Percentiles rank a stretch among this genome's conserved stretches.
Conservation (phyloP, 148 eudicot genomes). For the Spergularia marina region DNA sequence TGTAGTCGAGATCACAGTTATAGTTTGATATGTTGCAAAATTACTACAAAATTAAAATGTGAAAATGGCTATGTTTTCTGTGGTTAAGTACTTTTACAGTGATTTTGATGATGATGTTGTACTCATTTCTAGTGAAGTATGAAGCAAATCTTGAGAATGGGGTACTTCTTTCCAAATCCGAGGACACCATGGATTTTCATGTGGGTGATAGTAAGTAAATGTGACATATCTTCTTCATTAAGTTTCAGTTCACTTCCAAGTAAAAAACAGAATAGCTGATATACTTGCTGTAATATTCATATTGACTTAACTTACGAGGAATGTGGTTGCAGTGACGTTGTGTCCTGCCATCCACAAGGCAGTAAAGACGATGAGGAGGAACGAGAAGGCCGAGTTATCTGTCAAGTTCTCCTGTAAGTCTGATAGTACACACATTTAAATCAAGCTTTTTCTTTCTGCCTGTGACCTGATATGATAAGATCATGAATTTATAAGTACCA, state of each 20-base stretch:
- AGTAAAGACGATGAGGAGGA: conserved; percentile 43
- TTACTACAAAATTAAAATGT: no score
- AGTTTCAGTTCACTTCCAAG: no score
- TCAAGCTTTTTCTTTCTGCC: neutral
- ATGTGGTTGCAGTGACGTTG: conserved; percentile 14
- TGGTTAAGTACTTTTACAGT: neutral
- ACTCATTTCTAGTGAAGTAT: conserved; percentile 40
- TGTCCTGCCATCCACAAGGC: conserved; percentile 49
- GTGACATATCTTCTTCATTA: neutral
- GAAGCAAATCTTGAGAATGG: conserved; percentile 50
- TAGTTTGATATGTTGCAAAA: no score
- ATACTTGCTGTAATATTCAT: neutral
- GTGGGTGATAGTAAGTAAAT: conserved; percentile 40
- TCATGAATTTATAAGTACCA: neutral
- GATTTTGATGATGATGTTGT: neutral
- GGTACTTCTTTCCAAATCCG: conserved; percentile 31
- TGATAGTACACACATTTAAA: no score
- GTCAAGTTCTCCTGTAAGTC: conserved; percentile 43
- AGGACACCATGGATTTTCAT: conserved; percentile 32
- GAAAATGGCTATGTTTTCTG: no score
- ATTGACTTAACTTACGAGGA: neutral
- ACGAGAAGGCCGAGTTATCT: conserved; percentile 41
- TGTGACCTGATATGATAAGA: neutral
- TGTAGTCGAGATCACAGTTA: no score
- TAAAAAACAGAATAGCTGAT: no score